Evolutionary conservation across 1,284 basidiomycete genomes (phyloP).

Genomic region (Moniliella sp.): DNA sequence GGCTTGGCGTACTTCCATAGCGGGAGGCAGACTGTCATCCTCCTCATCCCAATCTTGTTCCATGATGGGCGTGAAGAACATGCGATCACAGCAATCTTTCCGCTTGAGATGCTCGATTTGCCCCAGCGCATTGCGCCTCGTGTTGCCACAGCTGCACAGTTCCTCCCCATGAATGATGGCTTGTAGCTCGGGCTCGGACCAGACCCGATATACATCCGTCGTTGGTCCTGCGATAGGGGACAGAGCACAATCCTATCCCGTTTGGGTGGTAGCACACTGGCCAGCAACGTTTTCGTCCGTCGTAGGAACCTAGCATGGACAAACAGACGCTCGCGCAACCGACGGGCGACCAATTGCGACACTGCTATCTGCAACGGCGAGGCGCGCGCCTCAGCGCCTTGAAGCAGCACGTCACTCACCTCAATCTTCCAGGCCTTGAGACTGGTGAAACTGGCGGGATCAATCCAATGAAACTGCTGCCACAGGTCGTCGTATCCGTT

Average conservation of each 20-base stretch:
- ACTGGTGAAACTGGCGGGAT: constrained; percentile 7
- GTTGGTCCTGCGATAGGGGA: background rate
- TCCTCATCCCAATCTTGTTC: too few species aligned
- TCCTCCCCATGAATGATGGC: background rate
- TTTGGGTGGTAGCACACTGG: background rate
- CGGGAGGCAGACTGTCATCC: too few species aligned
- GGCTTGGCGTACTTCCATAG: too few species aligned
- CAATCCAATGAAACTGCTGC: constrained; percentile 37
- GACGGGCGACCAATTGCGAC: too few species aligned
- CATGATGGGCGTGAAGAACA: background rate
- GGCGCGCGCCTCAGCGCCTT: too few species aligned
- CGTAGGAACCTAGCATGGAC: constrained; percentile 60
- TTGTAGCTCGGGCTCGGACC: background rate
- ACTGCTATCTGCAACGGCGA: too few species aligned
- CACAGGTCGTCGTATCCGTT: constrained; percentile 63
- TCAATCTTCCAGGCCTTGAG: constrained; percentile 33
- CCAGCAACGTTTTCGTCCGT: constrained; percentile 39
- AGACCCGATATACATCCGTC: background rate
- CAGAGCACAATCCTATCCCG: background rate
- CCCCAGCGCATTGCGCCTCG: background rate
- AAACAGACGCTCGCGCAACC: too few species aligned
- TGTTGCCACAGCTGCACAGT: background rate
- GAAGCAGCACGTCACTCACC: too few species aligned
- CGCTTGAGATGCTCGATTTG: background rate
- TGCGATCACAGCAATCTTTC: background rate